Base-by-base conservation (phyloP, 441 rosid species). In the Pelargonium australe region DNA sequence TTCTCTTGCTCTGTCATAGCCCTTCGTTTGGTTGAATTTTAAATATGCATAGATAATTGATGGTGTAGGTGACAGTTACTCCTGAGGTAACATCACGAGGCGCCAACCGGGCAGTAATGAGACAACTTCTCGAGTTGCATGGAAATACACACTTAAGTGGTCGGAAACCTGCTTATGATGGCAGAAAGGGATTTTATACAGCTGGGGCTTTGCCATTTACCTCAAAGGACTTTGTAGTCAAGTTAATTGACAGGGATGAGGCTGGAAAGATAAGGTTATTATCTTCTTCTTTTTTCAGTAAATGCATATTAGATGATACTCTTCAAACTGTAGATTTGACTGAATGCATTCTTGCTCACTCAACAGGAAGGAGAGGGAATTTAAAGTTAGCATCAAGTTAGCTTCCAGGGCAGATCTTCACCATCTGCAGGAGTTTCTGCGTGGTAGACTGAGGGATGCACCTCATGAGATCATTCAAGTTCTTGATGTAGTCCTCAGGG, bases 401-500 rank as follows among this genome's bases (percentile, higher is more conserved):
- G 74, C 74, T 65, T 57, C 74, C 12, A 68, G 64, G 13, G 57
- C 64, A 6, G 65, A 65, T 49, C 57, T 65, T 37, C 58, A 71
- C 7, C 69, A 71, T 65, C 65, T 71, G n/a, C 49, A 20, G 13
- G 28, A 64, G 65, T 65, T 71, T 60, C 55, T 71, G 19, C 53
- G n/a, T 14, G 65, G 74, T 9, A 65, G 69, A 49, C 69, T 64
- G 53, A 49, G 49, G 13, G 74, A 71, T 65, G 68, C 74, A n/a
- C 69, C 74, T 37, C 69, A 71, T 16, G 69, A 64, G 65, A 61
- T 63, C 40, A 62, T 71, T 2, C 74, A 71, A 37, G 69, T 65
- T 66, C 17, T 71, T n/a, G 74, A 71, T 57, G 57, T 65, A 2
- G 69, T 71, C 3, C 62, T 71, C 49, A 61, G 74, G 55, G 74